Evolutionary conservation across 2,329 filamentous ascomycete genomes (phyloP).

Genomic region (Aspergillus puulaauensis): DNA sequence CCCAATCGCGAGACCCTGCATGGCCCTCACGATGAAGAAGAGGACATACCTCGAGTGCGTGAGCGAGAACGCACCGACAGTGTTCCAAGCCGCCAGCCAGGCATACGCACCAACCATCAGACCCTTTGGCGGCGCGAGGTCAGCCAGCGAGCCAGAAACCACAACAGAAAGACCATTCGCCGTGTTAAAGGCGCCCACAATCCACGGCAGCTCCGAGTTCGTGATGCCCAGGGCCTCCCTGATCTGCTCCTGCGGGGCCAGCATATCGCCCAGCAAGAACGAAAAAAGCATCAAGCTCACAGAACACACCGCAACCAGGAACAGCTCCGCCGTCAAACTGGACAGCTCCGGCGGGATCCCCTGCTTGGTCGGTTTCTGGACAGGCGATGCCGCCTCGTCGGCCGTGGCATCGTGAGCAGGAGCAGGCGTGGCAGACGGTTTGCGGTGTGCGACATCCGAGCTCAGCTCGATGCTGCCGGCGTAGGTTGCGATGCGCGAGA

Average conservation of each 20-base stretch:
- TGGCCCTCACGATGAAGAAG: conserved; percentile 40
- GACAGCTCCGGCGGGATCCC: conserved; percentile 41
- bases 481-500: conserved; percentile 1
- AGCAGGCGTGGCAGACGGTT: conserved; percentile 19
- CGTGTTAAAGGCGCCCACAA: conserved; percentile 43
- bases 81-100: conserved; percentile 45
- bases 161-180: conserved; percentile 47
- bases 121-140: conserved; percentile 41
- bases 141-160: conserved; percentile 37
- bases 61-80: conserved; percentile 37
- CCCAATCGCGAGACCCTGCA: conserved; percentile 51
- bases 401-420: conserved; percentile 3
- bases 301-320: conserved; percentile 45
- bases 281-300: conserved; percentile 46
- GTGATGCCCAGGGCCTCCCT: conserved; percentile 39
- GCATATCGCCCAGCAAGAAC: conserved; percentile 43
- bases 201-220: conserved; percentile 43
- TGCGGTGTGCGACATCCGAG: conserved; percentile 16
- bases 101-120: conserved; percentile 45
- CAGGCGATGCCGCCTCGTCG: conserved; percentile 6
- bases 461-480: not conserved
- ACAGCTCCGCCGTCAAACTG: conserved; percentile 41
- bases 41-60: conserved; percentile 31
- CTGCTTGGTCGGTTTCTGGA: conserved; percentile 18
- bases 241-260: conserved; percentile 40